phyloP scores from a whole-genome alignment of 352 stramenopile genomes.

The Pythium dissotocum region DNA sequence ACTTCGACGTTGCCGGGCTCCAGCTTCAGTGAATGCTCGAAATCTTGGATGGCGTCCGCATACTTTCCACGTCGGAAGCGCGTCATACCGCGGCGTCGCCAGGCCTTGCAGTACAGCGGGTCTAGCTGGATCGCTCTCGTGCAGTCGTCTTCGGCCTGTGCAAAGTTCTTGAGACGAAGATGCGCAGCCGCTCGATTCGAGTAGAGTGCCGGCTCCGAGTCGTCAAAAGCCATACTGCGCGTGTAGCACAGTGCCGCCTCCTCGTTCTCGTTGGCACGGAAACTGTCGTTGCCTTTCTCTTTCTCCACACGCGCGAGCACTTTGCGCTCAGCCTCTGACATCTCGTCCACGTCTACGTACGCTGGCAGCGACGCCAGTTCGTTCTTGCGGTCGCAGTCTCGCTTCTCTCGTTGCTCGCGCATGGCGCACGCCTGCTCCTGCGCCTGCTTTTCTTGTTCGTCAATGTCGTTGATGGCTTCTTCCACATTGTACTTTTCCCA shows the following conservation, averaged over 20 bases:
- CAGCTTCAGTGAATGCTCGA: slow-evolving; percentile 61
- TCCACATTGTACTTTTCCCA: slow-evolving; percentile 93
- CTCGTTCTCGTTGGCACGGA: slow-evolving; percentile 82
- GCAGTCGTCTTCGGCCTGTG: slow-evolving; percentile 87
- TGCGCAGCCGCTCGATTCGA: slow-evolving; percentile 87
- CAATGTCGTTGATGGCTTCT: slow-evolving; percentile 69
- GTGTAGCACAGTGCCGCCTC: slow-evolving; percentile 89
- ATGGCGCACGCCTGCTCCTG: slow-evolving; percentile 40
- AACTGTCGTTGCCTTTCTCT: slow-evolving; percentile 94
- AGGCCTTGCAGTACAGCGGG: slow-evolving; percentile 86
- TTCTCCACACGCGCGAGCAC: slow-evolving; percentile 82
- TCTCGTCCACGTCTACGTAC: slow-evolving; percentile 54
- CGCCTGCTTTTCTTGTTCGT: slow-evolving; percentile 46
- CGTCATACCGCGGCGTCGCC: slow-evolving; percentile 85
- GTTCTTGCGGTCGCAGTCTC: slow-evolving; percentile 45
- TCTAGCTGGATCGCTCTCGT: slow-evolving; percentile 75
- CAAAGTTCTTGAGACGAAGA: slow-evolving; percentile 82
- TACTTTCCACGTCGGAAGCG: slow-evolving; percentile 88
- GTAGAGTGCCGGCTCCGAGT: slow-evolving; percentile 76
- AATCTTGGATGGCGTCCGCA: slow-evolving; percentile 78
- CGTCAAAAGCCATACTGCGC: slow-evolving; percentile 82
- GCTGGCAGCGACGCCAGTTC: slow-evolving; percentile 60
- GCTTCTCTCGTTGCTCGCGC: slow-evolving; percentile 39
- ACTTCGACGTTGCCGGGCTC: slow-evolving; percentile 76
- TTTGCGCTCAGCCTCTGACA: slow-evolving; percentile 50